Base-by-base conservation (phyloP, 1,139 yeast genomes). In the Debaryomycetaceae sp. region DNA sequence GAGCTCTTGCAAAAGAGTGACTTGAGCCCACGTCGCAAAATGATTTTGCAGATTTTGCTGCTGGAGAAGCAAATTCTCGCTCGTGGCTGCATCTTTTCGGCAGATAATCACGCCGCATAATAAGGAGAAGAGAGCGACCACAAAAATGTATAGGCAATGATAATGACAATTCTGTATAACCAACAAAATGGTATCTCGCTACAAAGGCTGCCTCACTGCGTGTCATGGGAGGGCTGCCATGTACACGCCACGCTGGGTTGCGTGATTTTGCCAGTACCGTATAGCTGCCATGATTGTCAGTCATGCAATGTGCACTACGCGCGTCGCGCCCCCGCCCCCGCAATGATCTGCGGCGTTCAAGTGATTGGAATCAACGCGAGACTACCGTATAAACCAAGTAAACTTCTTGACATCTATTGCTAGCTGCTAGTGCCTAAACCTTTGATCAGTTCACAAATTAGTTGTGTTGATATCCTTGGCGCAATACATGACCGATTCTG, bases 41-140 rank as follows among this genome's bases (percentile, higher is more conserved):
- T 29, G 4, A 23, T 21, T 3, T 26, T 27, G 12, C 23, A 19
- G 3, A 25, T 45, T 10, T 20, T 40, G 13, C 23, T 18, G 6
- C 41, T 37, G 25, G 49, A 44, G 29, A 41, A 38, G 30, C 34
- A 26, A 18, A 37, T 41, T 16, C 37, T 44, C 26, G 17, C 17
- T 14, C 21, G 33, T 18, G 33, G 33, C 6, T 27, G 26, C 12
- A 11, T 18, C 15, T 28, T 28, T 21, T n/a, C 30, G 10, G 9
- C 25, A 5, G 25, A 20, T 22, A 15, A 28, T 11, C 9, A 27
- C 13, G 23, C 18, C n/a, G 11, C 5, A 8, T 15, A 6, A 26
- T 17, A 7, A 10, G 10, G 11, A 6, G 11, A 24, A 24, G 11
- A 24, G 10, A 10, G 5, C 15, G 11, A n/a, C 12, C 11, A 12